phyloP scores from a whole-genome alignment of 2,329 filamentous ascomycete genomes.

The Cladophialophora carrionii region DNA sequence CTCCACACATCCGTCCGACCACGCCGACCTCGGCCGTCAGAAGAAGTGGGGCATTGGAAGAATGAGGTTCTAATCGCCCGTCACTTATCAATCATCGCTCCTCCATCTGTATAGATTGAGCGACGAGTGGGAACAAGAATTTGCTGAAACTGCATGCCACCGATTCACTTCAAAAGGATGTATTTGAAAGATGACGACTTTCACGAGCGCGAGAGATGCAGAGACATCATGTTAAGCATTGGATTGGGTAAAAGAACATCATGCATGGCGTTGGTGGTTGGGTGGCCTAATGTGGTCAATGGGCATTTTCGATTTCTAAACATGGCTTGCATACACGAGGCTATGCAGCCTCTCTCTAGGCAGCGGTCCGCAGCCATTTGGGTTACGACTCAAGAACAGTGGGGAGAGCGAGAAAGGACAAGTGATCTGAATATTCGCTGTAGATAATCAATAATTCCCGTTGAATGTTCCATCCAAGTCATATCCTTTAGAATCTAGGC shows the following conservation, averaged over 20 bases:
- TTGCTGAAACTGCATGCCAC: background rate
- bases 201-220: background rate
- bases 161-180: background rate
- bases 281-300: conserved; percentile 1
- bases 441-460: background rate
- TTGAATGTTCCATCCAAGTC: background rate
- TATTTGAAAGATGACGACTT: background rate
- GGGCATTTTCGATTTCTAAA: background rate
- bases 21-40: conserved; percentile 20
- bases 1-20: conserved; percentile 9
- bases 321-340: background rate
- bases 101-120: background rate
- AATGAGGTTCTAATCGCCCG: conserved; percentile 16
- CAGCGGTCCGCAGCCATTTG: background rate
- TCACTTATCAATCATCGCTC: background rate
- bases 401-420: background rate
- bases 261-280: conserved; percentile 2
- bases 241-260: background rate
- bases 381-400: background rate
- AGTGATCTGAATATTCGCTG: background rate
- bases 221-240: background rate
- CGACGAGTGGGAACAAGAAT: background rate
- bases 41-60: conserved; percentile 26
- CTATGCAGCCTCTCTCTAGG: background rate
- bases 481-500: background rate